Base-by-base conservation (phyloP, 352 stramenopile species). In the Thalassiosira livingstoniorum region DNA sequence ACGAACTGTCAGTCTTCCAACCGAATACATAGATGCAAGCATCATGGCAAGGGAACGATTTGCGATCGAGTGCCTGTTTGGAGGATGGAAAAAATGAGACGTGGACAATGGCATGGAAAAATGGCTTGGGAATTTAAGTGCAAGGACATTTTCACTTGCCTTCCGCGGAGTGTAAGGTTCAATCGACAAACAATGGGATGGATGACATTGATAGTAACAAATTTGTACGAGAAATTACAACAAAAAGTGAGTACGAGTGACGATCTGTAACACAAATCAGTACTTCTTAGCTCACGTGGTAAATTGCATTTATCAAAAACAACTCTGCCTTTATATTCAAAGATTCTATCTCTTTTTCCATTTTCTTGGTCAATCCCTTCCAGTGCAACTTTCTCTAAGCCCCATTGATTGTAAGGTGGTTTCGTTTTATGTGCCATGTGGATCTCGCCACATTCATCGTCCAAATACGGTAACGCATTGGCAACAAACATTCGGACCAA, bases 151-250 rank as follows among this genome's bases (percentile, higher is more conserved):
- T n/a, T n/a, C n/a, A n/a, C n/a, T n/a, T n/a, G n/a, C 97, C 77
- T 99, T 99, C 70, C 98, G 96, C 77, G 98, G 98, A 57, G 93
- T 95, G 90, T 99, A 99, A 4, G 96, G 96, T n/a, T n/a, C n/a
- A n/a, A n/a, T n/a, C n/a, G n/a, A n/a, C n/a, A n/a, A n/a, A n/a
- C n/a, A n/a, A n/a, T n/a, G n/a, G n/a, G n/a, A n/a, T n/a, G n/a
- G n/a, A n/a, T n/a, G n/a, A n/a, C n/a, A n/a, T n/a, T n/a, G n/a
- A n/a, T n/a, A n/a, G n/a, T n/a, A n/a, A n/a, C n/a, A n/a, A n/a
- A n/a, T n/a, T n/a, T n/a, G n/a, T n/a, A n/a, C n/a, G n/a, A n/a
- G n/a, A n/a, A n/a, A n/a, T n/a, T n/a, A n/a, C n/a, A n/a, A n/a
- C n/a, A n/a, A n/a, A n/a, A n/a, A n/a, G n/a, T n/a, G n/a, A n/a